phyloP scores from a whole-genome alignment of 306 rosid genomes.

The Quercus agrifolia region DNA sequence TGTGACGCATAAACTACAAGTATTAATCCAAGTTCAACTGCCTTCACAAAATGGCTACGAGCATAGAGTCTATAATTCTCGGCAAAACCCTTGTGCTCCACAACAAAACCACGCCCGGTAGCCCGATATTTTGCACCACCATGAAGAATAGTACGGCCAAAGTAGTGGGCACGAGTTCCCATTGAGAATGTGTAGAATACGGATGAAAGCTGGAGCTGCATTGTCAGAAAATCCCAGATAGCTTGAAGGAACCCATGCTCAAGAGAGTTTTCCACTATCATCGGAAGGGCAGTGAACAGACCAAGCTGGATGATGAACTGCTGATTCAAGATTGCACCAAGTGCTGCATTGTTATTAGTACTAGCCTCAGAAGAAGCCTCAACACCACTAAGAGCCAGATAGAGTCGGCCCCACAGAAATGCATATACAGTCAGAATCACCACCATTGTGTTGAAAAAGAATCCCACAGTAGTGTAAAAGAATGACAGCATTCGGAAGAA shows the following conservation, averaged over 20 bases:
- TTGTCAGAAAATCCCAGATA: constrained; percentile 76
- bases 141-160: constrained; percentile 81
- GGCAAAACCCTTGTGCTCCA: constrained; percentile 79
- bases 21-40: constrained; percentile 77
- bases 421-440: constrained; percentile 74
- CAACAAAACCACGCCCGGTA: constrained; percentile 94
- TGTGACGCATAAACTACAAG: constrained; percentile 63
- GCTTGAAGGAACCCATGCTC: constrained; percentile 83
- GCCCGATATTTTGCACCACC: constrained; percentile 93
- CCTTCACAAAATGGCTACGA: constrained; percentile 93
- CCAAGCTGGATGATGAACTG: constrained; percentile 84
- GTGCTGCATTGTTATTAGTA: constrained; percentile 49
- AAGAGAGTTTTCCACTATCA: constrained; percentile 82
- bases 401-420: constrained; percentile 76
- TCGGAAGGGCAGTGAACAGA: constrained; percentile 80
- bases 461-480: constrained; percentile 84
- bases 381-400: constrained; percentile 80
- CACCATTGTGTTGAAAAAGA: constrained; percentile 77
- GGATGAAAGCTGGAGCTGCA: constrained; percentile 91
- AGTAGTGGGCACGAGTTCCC: constrained; percentile 82
- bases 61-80: constrained; percentile 86
- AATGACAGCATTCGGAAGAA: constrained; percentile 82
- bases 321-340: constrained; percentile 60
- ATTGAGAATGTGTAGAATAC: constrained; percentile 82
- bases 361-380: constrained; percentile 50